These are phyloP conservation scores for Cordyceps pruinosa DNA, from an alignment of 2,329 filamentous ascomycete species.

Conservation along the genomic window DNA sequence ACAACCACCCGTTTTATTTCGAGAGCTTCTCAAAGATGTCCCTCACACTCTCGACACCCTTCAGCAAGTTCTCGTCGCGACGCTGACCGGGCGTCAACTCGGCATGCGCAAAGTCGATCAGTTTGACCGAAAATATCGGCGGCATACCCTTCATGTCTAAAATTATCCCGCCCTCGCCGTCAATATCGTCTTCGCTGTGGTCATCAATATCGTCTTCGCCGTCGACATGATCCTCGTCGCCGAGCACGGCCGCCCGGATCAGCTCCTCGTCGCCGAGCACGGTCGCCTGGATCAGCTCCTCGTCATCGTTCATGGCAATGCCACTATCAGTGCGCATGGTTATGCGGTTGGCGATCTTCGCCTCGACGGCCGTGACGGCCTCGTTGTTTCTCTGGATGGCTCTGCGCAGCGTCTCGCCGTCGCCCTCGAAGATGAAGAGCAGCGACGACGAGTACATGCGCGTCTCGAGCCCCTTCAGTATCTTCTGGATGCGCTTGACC, in stretches of 20 bases:
- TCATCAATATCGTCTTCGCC: conserved; percentile 43
- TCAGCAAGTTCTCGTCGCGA: conserved; percentile 75
- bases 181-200: conserved; percentile 34
- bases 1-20: background rate
- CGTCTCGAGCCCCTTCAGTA: conserved; percentile 49
- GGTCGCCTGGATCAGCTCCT: conserved; percentile 20
- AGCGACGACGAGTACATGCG: conserved; percentile 59
- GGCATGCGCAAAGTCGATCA: conserved; percentile 97
- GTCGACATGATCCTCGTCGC: no score
- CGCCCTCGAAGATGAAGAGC: conserved; percentile 58
- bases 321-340: conserved; percentile 48
- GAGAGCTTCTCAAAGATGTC: conserved; percentile 64
- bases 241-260: background rate
- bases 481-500: conserved; percentile 43
- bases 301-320: conserved; percentile 41
- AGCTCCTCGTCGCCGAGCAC: conserved; percentile 11
- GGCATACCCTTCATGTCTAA: conserved; percentile 42
- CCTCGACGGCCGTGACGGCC: conserved; percentile 46
- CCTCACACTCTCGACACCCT: conserved; percentile 64
- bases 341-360: conserved; percentile 24
- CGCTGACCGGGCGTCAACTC: conserved; percentile 74
- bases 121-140: conserved; percentile 69
- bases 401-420: conserved; percentile 45
- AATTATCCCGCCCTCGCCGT: no score
- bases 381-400: conserved; percentile 50